Base-by-base conservation (phyloP, 83 land plant genomes). In the Picea abies region DNA sequence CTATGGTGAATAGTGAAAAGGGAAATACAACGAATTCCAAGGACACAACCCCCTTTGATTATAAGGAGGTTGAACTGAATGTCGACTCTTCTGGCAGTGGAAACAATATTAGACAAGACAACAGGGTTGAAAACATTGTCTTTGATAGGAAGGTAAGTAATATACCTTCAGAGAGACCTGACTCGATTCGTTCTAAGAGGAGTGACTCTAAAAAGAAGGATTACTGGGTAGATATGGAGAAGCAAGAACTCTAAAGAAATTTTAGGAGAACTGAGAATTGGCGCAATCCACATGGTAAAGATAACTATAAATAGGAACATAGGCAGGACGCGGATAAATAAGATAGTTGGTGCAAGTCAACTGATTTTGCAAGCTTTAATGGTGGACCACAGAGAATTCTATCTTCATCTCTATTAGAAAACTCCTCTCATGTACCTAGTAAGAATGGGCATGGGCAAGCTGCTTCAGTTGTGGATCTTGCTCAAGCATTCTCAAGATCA, bases 401-500 rank as follows among this genome's bases (percentile, higher is more conserved):
- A 0, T 37, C 82, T 19, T 32, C 26, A 15, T 62, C 73, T 20
- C 58, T 63, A 10, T 47, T 60, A 19, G 85, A 78, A 26, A 66
- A 61, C 0, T 70, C 83, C 3, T 41, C 90, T 49, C 82, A 85
- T 62, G 49, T 78, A 26, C 22, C 78, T 25, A 89, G 83, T 2
- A 63, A 81, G n/a, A 17, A 26, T 60, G 87, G 91, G 3, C 73
- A 83, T 69, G 92, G 92, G 0, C 88, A 87, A 87, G 88, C 82
- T 78, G 83, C 91, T 1, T 90, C 95, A 37, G 94, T 96, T 23
- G 83, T 94, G 77, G 94, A 95, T 85, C 94, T 95, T 63, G 96
- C 97, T 12, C 87, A 91, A 76, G 92, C 94, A 79, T 95, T 91
- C 73, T 95, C 97, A 5, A 91, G 83, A 79, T 88, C 97, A 70